Evolutionary conservation across 2,329 filamentous ascomycete genomes (phyloP).

Genomic region (Paraphaeosphaeria minitans): DNA sequence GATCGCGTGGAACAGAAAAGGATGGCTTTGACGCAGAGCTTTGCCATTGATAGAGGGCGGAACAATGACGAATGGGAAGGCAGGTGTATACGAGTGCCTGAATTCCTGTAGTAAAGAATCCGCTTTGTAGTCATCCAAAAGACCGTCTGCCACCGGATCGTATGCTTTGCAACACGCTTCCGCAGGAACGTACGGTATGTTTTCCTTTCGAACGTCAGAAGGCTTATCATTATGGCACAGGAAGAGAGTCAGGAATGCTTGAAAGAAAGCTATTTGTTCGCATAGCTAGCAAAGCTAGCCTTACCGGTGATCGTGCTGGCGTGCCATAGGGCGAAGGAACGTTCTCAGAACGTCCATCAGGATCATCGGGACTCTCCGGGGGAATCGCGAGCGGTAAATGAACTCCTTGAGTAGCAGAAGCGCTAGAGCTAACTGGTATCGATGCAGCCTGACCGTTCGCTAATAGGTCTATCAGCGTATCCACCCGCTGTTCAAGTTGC

Average conservation of each 20-base stretch:
- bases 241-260: not conserved
- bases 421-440: not conserved
- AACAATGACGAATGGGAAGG: constrained; percentile 34
- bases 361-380: not conserved
- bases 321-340: not conserved
- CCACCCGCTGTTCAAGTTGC: constrained; percentile 32
- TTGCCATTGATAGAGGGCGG: constrained; percentile 13
- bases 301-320: not conserved
- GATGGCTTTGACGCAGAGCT: constrained; percentile 27
- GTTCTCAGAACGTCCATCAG: not conserved
- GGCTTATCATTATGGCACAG: too few relatives aligned
- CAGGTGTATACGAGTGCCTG: constrained; percentile 18
- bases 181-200: not conserved
- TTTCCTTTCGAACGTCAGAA: not conserved
- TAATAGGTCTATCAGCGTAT: constrained; percentile 28
- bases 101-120: constrained; percentile 22
- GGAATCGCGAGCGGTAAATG: not conserved
- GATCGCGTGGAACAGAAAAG: constrained; percentile 45
- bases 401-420: not conserved
- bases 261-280: not conserved
- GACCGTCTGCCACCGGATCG: constrained; percentile 26
- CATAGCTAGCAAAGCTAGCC: not conserved
- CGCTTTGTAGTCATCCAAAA: constrained; percentile 19
- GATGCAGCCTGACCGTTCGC: constrained; percentile 13
- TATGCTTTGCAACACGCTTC: constrained; percentile 11